phyloP scores from a whole-genome alignment of 306 rosid species.

The Dryas drummondii region DNA sequence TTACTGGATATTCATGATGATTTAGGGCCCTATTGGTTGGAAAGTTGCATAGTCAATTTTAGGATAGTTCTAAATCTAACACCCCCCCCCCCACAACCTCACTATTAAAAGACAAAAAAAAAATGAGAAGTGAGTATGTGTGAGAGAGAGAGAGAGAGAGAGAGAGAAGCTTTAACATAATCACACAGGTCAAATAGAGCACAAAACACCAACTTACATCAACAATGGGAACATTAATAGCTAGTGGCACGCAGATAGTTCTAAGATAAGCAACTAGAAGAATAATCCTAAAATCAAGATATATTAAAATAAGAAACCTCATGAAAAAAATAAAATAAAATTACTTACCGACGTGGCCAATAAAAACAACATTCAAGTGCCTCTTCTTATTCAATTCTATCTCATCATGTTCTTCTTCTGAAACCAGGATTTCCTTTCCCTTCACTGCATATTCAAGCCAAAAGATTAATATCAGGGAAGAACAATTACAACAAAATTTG shows the following conservation, averaged over 20 bases:
- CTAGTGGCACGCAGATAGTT: background rate
- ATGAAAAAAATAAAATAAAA: background rate
- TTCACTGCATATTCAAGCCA: conserved; percentile 43
- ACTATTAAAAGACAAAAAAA: too few species aligned
- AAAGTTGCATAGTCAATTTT: too few species aligned
- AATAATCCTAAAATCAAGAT: background rate
- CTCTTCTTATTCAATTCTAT: conserved; percentile 47
- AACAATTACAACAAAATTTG: background rate
- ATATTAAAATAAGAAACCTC: background rate
- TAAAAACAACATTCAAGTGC: conserved; percentile 89
- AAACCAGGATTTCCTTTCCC: conserved; percentile 43
- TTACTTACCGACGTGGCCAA: conserved; percentile 93
- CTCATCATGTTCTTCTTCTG: conserved; percentile 36
- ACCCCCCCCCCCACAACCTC: too few species aligned
- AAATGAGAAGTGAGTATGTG: too few species aligned
- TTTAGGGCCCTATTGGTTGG: too few species aligned
- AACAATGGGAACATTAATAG: background rate
- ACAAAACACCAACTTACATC: background rate
- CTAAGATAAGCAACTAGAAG: too few species aligned
- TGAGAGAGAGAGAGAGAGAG: too few species aligned
- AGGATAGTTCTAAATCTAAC: too few species aligned
- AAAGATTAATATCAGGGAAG: conserved; percentile 27
- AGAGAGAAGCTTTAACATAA: too few species aligned
- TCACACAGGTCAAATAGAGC: background rate
- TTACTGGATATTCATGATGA: background rate